Percentiles rank a stretch among this genome's conserved stretches.
Conservation (phyloP, 2,329 filamentous ascomycete species). For the Sporothrix phasma region DNA sequence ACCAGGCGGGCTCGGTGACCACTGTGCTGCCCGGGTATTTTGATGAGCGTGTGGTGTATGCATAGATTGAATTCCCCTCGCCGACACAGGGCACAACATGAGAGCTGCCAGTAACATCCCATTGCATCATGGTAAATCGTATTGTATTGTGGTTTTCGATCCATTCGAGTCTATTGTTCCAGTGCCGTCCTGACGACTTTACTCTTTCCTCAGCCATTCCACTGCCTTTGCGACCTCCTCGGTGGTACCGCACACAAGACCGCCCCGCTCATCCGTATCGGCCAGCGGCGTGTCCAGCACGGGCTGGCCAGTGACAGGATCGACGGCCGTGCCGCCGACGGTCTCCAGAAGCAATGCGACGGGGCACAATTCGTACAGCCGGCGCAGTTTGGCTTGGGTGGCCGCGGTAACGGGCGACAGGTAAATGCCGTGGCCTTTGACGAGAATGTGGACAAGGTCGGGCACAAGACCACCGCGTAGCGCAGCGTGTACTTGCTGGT, state of each 20-base stretch:
- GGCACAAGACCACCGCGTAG: slow-evolving; percentile 54
- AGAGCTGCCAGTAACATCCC: no score
- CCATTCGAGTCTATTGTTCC: not conserved
- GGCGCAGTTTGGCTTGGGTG: slow-evolving; percentile 47
- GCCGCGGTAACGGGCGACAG: slow-evolving; percentile 43
- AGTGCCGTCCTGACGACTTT: not conserved
- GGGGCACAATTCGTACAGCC: slow-evolving; percentile 50
- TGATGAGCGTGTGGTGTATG: no score
- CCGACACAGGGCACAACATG: no score
- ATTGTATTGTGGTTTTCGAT: not conserved
- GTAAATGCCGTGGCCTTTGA: slow-evolving; percentile 54
- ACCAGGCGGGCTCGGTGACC: no score
- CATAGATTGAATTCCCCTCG: no score
- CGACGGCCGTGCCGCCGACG: slow-evolving; percentile 46
- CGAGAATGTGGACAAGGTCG: slow-evolving; percentile 48
- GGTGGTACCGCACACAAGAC: slow-evolving; percentile 40
- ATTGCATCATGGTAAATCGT: no score
- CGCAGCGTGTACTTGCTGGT: slow-evolving; percentile 46
- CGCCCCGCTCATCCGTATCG: slow-evolving; percentile 40
- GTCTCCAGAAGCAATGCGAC: slow-evolving; percentile 52
- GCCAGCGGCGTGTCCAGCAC: slow-evolving; percentile 32
- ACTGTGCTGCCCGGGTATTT: no score
- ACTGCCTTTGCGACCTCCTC: slow-evolving; percentile 34
- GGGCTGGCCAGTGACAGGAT: slow-evolving; percentile 33
- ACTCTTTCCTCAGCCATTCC: not conserved